Conservation (phyloP, 1,139 yeast species). For the Wickerhamomyces sp. region DNA sequence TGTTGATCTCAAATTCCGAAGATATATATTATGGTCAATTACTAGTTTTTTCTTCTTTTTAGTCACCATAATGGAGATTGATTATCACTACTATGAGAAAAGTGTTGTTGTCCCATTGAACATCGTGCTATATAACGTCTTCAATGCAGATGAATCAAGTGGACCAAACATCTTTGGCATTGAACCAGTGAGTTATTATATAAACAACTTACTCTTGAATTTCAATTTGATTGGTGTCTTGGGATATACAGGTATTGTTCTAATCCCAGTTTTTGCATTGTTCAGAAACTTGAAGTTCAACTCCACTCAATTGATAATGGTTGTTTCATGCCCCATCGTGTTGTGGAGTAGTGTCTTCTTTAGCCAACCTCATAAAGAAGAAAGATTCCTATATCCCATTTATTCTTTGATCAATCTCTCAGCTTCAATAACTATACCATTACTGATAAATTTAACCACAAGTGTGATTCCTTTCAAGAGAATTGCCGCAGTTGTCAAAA, state of each 20-base stretch:
- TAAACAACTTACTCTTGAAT: slow-evolving; percentile 64
- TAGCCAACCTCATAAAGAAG: slow-evolving; percentile 88
- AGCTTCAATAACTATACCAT: slow-evolving; percentile 51
- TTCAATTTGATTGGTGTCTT: slow-evolving; percentile 56
- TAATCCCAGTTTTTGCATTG: slow-evolving; percentile 20
- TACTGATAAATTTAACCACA: slow-evolving; percentile 20
- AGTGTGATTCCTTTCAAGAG: slow-evolving; percentile 4
- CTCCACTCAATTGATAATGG: slow-evolving; percentile 24
- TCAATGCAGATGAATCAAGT: slow-evolving; percentile 57
- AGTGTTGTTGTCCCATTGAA: slow-evolving; percentile 72
- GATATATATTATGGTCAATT: slow-evolving; percentile 22
- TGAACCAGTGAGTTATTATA: slow-evolving; percentile 77
- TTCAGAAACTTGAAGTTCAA: slow-evolving; percentile 11
- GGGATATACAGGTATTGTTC: slow-evolving; percentile 37
- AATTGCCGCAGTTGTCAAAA: slow-evolving; percentile 11
- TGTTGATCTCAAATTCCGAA: slow-evolving; percentile 11
- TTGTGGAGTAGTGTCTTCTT: slow-evolving; percentile 68
- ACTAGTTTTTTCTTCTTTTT: slow-evolving; percentile 29
- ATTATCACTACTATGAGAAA: slow-evolving; percentile 61
- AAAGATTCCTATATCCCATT: slow-evolving; percentile 81
- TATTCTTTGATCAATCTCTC: slow-evolving; percentile 64
- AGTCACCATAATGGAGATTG: slow-evolving; percentile 43
- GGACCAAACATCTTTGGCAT: slow-evolving; percentile 93
- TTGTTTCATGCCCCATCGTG: slow-evolving; percentile 37
- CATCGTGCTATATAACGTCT: slow-evolving; percentile 78